phyloP scores from a whole-genome alignment of 306 rosid species.

The Malus asiatica region DNA sequence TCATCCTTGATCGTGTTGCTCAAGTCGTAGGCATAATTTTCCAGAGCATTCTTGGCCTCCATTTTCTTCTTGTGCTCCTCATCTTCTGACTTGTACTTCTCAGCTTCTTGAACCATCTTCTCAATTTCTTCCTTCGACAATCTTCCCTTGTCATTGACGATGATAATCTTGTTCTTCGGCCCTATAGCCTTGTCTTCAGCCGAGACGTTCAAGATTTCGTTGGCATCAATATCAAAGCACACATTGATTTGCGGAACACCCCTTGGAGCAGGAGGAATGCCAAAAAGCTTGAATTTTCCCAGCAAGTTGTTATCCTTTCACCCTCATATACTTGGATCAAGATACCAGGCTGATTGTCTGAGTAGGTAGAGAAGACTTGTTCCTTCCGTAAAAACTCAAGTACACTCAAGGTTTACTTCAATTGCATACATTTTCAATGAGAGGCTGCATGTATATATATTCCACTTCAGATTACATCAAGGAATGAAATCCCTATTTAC shows the following conservation, averaged over 20 bases:
- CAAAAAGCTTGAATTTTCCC: constrained; percentile 69
- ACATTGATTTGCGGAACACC: constrained; percentile 76
- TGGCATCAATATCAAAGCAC: constrained; percentile 67
- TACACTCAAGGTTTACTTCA: too few relatives aligned
- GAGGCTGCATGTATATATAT: too few relatives aligned
- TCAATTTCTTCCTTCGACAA: constrained; percentile 65
- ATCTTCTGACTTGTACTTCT: constrained; percentile 69
- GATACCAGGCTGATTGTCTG: constrained; percentile 70
- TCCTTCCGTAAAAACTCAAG: too few relatives aligned
- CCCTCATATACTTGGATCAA: constrained; percentile 75
- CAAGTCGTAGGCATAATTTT: constrained; percentile 74
- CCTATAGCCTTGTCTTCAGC: constrained; percentile 68
- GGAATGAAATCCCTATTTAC: too few relatives aligned
- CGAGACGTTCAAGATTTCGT: constrained; percentile 66
- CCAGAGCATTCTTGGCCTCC: constrained; percentile 58
- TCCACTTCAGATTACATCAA: too few relatives aligned
- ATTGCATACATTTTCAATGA: too few relatives aligned
- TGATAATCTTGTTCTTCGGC: constrained; percentile 50
- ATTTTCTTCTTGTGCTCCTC: constrained; percentile 80
- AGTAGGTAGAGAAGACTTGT: constrained; percentile 52
- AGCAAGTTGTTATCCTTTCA: constrained; percentile 64
- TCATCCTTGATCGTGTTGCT: constrained; percentile 49
- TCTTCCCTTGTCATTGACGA: constrained; percentile 70
- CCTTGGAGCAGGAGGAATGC: constrained; percentile 72
- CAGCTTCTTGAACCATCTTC: constrained; percentile 80